Percentiles rank a stretch among this genome's conserved stretches.
Conservation (phyloP, 169 alveolate genomes). For the Plasmodium yoelii region DNA sequence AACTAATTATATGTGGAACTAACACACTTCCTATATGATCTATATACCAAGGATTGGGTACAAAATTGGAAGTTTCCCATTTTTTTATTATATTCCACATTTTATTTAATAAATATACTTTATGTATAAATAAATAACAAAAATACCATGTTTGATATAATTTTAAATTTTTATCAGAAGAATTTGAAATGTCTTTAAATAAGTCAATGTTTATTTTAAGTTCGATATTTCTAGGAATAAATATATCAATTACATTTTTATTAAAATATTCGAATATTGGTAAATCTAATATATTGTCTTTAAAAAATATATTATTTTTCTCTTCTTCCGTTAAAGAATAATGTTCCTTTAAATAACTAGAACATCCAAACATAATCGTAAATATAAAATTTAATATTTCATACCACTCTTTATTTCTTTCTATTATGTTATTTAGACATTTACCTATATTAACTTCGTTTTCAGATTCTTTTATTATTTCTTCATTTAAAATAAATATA, state of each 20-base stretch:
- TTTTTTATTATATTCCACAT: slow-evolving; percentile 74
- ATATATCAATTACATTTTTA: slow-evolving; percentile 25
- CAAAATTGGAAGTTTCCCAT: slow-evolving; percentile 49
- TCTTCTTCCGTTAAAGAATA: slow-evolving; percentile 44
- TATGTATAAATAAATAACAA: slow-evolving; percentile 51
- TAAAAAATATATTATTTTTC: slow-evolving; percentile 6
- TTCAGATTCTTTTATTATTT: slow-evolving; percentile 71
- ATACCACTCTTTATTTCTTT: slow-evolving; percentile 53
- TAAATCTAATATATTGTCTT: slow-evolving; percentile 40
- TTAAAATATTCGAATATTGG: slow-evolving; percentile 59
- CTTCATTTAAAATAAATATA: slow-evolving; percentile 57
- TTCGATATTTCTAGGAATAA: slow-evolving; percentile 24
- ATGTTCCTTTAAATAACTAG: slow-evolving; percentile 46
- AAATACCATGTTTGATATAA: slow-evolving; percentile 56
- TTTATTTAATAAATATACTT: slow-evolving; percentile 47
- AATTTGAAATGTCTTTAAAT: slow-evolving; percentile 24
- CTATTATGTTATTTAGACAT: slow-evolving; percentile 63
- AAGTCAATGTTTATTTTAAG: slow-evolving; percentile 34
- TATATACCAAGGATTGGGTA: slow-evolving; percentile 66
- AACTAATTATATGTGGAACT: slow-evolving; percentile 34
- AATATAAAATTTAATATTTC: slow-evolving; percentile 16
- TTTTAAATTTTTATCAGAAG: slow-evolving; percentile 5
- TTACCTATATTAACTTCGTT: slow-evolving; percentile 43
- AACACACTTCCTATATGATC: slow-evolving; percentile 59
- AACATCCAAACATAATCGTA: slow-evolving; percentile 41